These are phyloP conservation scores for Yarrowia deformans DNA, from an alignment of 805 yeast species.

Conservation along the genomic window DNA sequence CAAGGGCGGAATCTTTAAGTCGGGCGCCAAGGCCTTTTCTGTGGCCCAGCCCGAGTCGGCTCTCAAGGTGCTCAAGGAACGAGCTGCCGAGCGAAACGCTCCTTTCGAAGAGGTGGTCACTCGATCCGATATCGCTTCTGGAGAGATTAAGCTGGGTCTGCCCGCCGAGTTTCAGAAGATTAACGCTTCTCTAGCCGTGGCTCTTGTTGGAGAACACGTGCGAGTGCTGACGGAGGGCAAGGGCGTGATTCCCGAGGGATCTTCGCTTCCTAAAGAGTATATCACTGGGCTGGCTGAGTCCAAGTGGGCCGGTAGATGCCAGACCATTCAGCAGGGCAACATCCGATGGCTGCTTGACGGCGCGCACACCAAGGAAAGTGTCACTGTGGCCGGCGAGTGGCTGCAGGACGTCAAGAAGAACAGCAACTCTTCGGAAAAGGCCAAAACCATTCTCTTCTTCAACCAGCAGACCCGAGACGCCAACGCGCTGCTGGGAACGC, in stretches of 20 bases:
- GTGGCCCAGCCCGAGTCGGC: constrained; percentile 67
- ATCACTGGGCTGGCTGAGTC: constrained; percentile 67
- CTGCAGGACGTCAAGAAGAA: constrained; percentile 52
- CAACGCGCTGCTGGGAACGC: constrained; percentile 61
- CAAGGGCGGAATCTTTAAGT: constrained; percentile 90
- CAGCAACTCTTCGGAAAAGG: background rate
- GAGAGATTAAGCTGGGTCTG: constrained; percentile 47
- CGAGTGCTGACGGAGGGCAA: constrained; percentile 10
- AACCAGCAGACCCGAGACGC: constrained; percentile 96
- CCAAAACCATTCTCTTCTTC: constrained; percentile 67
- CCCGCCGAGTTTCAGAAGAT: constrained; percentile 79
- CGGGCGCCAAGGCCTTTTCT: constrained; percentile 68
- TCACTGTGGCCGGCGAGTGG: constrained; percentile 85
- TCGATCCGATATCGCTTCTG: constrained; percentile 52
- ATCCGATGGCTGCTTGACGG: constrained; percentile 92
- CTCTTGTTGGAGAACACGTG: constrained; percentile 65
- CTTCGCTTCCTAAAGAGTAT: constrained; percentile 44
- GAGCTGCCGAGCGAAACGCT: constrained; percentile 72
- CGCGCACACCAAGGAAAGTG: constrained; percentile 91
- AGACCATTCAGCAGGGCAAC: constrained; percentile 59
- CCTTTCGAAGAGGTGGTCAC: constrained; percentile 60
- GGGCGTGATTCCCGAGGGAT: constrained; percentile 20
- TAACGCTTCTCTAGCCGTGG: constrained; percentile 89
- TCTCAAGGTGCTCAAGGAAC: constrained; percentile 58
- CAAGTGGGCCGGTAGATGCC: constrained; percentile 97